phyloP scores from a whole-genome alignment of 2,329 filamentous ascomycete genomes.

The Cercospora citrullina region DNA sequence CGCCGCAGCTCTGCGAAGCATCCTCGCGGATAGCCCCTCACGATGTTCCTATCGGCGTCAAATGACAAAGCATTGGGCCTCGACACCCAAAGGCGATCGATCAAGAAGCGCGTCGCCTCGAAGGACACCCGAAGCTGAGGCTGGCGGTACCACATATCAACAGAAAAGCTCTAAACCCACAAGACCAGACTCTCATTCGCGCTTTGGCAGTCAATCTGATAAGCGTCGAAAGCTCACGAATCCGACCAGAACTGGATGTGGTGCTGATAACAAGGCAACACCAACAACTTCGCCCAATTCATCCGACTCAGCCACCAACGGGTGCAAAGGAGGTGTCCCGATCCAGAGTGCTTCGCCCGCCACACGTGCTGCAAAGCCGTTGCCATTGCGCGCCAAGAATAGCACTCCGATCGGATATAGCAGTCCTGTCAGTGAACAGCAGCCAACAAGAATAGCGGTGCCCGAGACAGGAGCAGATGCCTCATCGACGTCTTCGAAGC shows the following conservation, averaged over 20 bases:
- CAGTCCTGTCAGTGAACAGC: no score
- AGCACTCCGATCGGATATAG: neutral
- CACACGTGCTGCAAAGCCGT: neutral
- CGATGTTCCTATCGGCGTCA: constrained; percentile 7
- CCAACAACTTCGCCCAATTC: neutral
- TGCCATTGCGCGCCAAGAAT: neutral
- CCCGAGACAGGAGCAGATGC: neutral
- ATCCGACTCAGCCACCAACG: neutral
- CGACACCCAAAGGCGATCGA: neutral
- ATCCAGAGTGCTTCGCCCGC: neutral
- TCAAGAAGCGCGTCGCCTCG: constrained; percentile 5
- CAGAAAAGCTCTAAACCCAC: neutral
- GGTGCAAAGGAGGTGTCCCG: neutral
- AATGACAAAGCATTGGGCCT: constrained; percentile 15
- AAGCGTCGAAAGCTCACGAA: neutral
- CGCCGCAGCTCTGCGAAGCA: neutral
- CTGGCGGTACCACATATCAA: neutral
- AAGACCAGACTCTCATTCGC: neutral
- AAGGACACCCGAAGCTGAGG: neutral
- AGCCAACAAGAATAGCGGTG: neutral
- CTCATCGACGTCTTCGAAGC: neutral
- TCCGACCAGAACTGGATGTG: neutral
- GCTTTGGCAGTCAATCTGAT: neutral
- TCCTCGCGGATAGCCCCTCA: constrained; percentile 9
- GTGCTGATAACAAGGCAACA: neutral